phyloP scores from a whole-genome alignment of 2,329 filamentous ascomycete genomes.

The Lachnellula cervina region DNA sequence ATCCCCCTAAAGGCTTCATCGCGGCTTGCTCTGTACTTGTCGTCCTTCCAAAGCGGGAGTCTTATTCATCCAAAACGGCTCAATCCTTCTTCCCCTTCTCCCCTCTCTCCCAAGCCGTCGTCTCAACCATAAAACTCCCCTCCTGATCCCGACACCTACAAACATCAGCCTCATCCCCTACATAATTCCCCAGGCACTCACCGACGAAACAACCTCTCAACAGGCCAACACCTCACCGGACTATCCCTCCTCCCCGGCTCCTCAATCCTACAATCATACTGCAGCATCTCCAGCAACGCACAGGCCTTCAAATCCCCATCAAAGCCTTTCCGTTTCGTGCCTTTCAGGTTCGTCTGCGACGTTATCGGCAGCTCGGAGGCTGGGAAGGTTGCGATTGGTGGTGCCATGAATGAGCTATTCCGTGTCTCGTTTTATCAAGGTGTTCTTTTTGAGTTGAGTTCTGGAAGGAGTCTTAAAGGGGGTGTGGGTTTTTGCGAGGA shows the following conservation, averaged over 20 bases:
- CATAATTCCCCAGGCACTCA: conserved; percentile 34
- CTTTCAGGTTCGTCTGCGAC: conserved; percentile 43
- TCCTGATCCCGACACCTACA: conserved; percentile 54
- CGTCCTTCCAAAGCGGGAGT: neutral
- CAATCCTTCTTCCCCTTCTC: conserved; percentile 4
- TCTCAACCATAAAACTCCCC: conserved; percentile 56
- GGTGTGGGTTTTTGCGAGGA: neutral
- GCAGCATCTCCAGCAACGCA: conserved; percentile 53
- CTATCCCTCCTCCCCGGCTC: conserved; percentile 42
- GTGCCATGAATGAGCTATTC: conserved; percentile 44
- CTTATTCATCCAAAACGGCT: neutral
- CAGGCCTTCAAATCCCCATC: conserved; percentile 51
- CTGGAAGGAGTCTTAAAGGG: neutral
- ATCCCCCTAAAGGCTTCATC: neutral
- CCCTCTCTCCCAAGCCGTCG: conserved; percentile 53
- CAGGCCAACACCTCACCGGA: conserved; percentile 50
- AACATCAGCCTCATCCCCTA: neutral
- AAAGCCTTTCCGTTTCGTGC: conserved; percentile 45
- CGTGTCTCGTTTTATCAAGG: neutral
- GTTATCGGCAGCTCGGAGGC: conserved; percentile 45
- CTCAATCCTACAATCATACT: conserved; percentile 56
- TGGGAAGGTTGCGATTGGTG: conserved; percentile 52
- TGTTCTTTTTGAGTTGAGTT: neutral
- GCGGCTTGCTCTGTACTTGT: too few species aligned
- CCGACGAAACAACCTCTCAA: conserved; percentile 57